Evolutionary conservation across 768 basidiomycete genomes (phyloP).

Genomic region (Trametes punicea): DNA sequence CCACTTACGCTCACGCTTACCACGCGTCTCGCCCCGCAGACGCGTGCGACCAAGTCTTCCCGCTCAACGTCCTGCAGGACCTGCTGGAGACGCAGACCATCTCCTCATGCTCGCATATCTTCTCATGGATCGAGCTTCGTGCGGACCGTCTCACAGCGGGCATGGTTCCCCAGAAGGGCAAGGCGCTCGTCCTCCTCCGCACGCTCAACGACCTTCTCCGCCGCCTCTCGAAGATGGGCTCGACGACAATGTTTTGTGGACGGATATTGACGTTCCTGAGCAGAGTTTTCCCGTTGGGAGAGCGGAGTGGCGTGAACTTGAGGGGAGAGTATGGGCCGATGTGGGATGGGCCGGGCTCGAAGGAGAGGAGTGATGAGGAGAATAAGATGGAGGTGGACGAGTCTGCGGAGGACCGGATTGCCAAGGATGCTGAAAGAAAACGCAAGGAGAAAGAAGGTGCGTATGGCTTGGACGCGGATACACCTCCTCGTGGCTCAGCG

Average conservation of each 20-base stretch:
- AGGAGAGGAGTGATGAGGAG: conserved; percentile 30
- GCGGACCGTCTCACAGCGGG: conserved; percentile 66
- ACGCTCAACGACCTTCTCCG: conserved; percentile 85
- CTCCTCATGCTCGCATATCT: conserved; percentile 78
- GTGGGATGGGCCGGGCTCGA: conserved; percentile 62
- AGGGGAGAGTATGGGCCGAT: conserved; percentile 81
- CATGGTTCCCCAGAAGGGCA: conserved; percentile 84
- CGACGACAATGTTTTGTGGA: conserved; percentile 84
- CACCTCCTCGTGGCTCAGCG: not conserved
- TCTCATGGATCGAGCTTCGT: conserved; percentile 82
- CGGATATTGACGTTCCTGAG: conserved; percentile 86
- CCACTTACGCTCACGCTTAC: not conserved
- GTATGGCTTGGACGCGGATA: not conserved
- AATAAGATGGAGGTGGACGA: conserved; percentile 46
- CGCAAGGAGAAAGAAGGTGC: conserved; percentile 63
- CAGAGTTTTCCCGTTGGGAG: conserved; percentile 81
- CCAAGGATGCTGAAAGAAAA: conserved; percentile 31
- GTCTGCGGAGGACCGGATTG: conserved; percentile 25
- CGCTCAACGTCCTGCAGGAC: conserved; percentile 74
- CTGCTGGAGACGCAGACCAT: conserved; percentile 86
- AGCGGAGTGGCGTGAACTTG: conserved; percentile 88
- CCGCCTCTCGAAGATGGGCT: conserved; percentile 81
- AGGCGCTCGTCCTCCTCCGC: conserved; percentile 79
- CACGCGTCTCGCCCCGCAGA: conserved; percentile 40
- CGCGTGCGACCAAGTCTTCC: conserved; percentile 73